Percentiles rank a stretch among this genome's conserved stretches.
phyloP scores from a whole-genome alignment of 345 rosid genomes.

The Melaleuca alternifolia region DNA sequence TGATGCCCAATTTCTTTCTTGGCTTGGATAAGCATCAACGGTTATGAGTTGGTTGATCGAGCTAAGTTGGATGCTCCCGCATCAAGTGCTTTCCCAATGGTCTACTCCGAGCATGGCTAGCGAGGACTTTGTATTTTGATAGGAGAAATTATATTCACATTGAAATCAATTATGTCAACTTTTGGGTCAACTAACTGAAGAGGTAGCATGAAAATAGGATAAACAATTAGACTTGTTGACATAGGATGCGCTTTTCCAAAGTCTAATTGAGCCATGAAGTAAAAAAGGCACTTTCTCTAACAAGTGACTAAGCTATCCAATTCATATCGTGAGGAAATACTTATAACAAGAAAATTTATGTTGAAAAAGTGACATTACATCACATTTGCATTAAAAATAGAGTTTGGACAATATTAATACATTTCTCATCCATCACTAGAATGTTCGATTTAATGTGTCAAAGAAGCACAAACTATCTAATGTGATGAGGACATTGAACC shows the following conservation, averaged over 20 bases:
- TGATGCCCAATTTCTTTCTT: no score
- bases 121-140: not conserved
- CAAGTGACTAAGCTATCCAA: not conserved
- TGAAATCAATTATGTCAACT: not conserved
- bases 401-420: not conserved
- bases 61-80: no score
- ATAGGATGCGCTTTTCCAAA: not conserved
- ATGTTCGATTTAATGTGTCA: not conserved
- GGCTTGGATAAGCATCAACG: no score
- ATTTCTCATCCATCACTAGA: not conserved
- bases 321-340: not conserved
- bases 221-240: fast-evolving
- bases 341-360: not conserved
- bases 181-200: not conserved
- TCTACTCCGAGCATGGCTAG: not conserved
- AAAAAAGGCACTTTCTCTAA: not conserved
- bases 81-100: not conserved
- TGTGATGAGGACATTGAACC: no score
- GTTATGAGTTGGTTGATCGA: no score
- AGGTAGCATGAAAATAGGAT: not conserved
- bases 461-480: not conserved
- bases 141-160: not conserved
- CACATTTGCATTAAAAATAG: not conserved
- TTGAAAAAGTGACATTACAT: not conserved
- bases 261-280: not conserved